Evolutionary conservation across 306 rosid species (phyloP).

Genomic region (Albizia julibrissin): DNA sequence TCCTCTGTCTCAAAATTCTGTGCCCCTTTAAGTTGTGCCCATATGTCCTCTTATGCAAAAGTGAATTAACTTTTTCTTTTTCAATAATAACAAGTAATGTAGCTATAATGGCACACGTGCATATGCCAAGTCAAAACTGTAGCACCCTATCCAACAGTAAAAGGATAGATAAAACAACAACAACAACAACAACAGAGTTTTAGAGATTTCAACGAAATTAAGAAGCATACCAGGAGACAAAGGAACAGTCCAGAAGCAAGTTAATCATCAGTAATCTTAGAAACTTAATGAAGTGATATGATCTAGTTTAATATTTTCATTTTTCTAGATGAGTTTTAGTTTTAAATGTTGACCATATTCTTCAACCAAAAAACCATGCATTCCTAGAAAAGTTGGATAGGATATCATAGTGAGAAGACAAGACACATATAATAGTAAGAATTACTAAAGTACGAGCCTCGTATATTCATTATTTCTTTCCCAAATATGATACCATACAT

Average conservation of each 20-base stretch:
- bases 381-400: neutral
- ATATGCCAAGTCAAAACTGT: too few relatives aligned
- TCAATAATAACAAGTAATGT: too few relatives aligned
- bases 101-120: too few relatives aligned
- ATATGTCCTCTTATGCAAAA: too few relatives aligned
- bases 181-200: too few relatives aligned
- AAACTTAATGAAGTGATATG: neutral
- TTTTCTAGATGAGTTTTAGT: neutral
- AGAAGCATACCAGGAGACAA: neutral
- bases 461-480: constrained; percentile 9
- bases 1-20: too few relatives aligned
- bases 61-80: too few relatives aligned
- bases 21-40: too few relatives aligned
- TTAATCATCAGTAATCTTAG: too few relatives aligned
- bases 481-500: neutral
- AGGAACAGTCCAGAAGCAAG: neutral
- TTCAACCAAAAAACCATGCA: neutral
- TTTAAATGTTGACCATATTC: neutral
- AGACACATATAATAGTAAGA: neutral
- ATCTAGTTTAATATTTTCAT: neutral
- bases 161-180: neutral
- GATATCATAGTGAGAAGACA: neutral
- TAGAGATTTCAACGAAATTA: constrained; percentile 4
- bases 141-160: neutral
- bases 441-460: neutral